Percentiles rank a stretch among this genome's conserved stretches.
Conservation (phyloP, 2,329 filamentous ascomycete genomes). For the Diaporthe sp. region DNA sequence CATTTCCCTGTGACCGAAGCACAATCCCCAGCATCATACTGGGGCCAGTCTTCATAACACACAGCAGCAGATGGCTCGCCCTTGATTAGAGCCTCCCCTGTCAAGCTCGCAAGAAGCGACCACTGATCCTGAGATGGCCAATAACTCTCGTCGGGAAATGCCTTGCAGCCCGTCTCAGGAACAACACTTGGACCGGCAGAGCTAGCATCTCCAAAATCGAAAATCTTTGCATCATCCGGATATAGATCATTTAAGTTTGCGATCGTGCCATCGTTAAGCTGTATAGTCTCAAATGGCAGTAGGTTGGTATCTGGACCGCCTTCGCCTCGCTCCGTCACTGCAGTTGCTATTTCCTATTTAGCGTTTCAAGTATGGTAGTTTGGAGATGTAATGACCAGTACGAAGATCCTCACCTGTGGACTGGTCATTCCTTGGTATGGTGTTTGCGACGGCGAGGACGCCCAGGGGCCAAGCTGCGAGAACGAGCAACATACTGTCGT, state of each 20-base stretch:
- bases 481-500: neutral
- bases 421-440: neutral
- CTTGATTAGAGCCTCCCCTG: conserved; percentile 65
- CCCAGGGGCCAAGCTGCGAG: neutral
- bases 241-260: neutral
- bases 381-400: too few species aligned
- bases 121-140: conserved; percentile 66
- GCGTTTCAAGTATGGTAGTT: neutral
- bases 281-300: conserved; percentile 13
- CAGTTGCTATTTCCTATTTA: neutral
- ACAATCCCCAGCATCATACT: conserved; percentile 59
- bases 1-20: conserved; percentile 52
- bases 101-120: conserved; percentile 64
- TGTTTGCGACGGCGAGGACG: neutral
- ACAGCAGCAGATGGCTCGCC: conserved; percentile 65
- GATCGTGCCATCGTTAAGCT: conserved; percentile 20
- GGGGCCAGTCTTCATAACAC: conserved; percentile 64
- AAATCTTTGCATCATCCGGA: conserved; percentile 4
- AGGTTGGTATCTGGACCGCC: neutral
- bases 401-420: neutral
- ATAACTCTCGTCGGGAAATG: conserved; percentile 60
- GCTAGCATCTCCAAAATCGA: conserved; percentile 9
- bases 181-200: conserved; percentile 1
- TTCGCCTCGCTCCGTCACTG: neutral
- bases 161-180: conserved; percentile 41